Evolutionary conservation across 148 eudicot genomes (phyloP).

Genomic region (Camellia granthamiana): DNA sequence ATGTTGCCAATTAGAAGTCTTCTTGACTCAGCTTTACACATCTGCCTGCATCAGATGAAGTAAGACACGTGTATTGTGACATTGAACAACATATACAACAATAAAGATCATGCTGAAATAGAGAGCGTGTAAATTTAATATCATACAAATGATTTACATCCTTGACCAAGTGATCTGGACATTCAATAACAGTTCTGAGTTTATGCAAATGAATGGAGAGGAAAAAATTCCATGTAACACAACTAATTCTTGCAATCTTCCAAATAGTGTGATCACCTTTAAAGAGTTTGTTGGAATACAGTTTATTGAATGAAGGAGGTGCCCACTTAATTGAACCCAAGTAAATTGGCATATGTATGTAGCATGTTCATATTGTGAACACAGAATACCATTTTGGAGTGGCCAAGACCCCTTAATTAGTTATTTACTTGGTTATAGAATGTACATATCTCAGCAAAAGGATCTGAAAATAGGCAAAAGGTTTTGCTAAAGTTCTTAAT

Average conservation of each 20-base stretch:
- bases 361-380: not conserved
- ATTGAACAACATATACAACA: conserved; percentile 8
- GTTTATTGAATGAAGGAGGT: not conserved
- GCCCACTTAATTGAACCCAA: not conserved
- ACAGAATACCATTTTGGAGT: not conserved
- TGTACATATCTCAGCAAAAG: not conserved
- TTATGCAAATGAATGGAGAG: too few relatives aligned
- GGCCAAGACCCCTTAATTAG: not conserved
- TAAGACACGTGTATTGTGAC: conserved; percentile 19
- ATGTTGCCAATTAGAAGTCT: conserved; percentile 32
- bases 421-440: not conserved
- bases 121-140: not conserved
- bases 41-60: conserved; percentile 31
- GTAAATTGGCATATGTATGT: not conserved
- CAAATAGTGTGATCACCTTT: not conserved
- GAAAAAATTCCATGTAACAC: not conserved
- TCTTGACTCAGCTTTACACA: conserved; percentile 19
- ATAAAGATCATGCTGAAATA: conserved; percentile 3
- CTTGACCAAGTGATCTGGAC: not conserved
- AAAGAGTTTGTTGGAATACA: not conserved
- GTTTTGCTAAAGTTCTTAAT: not conserved
- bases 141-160: not conserved
- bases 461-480: not conserved
- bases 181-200: too few relatives aligned
- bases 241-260: not conserved